Base-by-base conservation (phyloP, 139 green algal species). In the Chloropicon primus region DNA sequence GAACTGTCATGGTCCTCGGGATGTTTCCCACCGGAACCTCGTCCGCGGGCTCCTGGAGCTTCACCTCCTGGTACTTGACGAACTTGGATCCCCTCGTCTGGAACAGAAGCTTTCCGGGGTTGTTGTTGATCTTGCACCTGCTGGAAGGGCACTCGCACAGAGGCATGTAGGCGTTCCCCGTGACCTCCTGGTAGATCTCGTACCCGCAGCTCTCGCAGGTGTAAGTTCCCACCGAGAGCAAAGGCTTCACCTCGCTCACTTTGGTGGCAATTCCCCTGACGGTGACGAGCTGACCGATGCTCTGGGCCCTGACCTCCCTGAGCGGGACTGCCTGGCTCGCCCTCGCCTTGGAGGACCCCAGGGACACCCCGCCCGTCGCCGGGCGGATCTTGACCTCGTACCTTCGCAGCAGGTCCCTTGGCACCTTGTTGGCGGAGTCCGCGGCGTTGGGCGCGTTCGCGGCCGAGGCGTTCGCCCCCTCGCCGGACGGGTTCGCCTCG, bases 171-270 rank as follows among this genome's bases (percentile, higher is more conserved):
- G 72, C 80, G 25, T 85, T 86, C 24, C 27, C 83, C 27, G 74
- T 71, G 21, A 94, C 88, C 84, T 97, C 91, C 87, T 98, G 94
- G 85, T 96, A 98, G n/a, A 96, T 87, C 84, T 98, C 93, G 73
- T 88, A 91, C 1, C 92, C 94, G 23, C 83, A 92, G 28, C 93
- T 86, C 41, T 90, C 85, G 83, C 97, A 96, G 21, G 94, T 91
- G 87, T 98, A 98, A 0, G 94, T 96, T 22, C 94, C 92, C 23
- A 99, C 94, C 0, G 84, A 81, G 0, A 97, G 81, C 80, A 96
- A 76, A 0, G 94, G 94, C 80, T 95, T 95, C 26, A 99, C 94
- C 76, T 99, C 94, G 1, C 87, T 94, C 21, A 94, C 86, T 53
- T 96, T 87, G 0, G 93, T 97, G 21, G 97, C 86, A 0, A 98